phyloP scores from a whole-genome alignment of 2,329 filamentous ascomycete species.

The Zasmidium cellare region DNA sequence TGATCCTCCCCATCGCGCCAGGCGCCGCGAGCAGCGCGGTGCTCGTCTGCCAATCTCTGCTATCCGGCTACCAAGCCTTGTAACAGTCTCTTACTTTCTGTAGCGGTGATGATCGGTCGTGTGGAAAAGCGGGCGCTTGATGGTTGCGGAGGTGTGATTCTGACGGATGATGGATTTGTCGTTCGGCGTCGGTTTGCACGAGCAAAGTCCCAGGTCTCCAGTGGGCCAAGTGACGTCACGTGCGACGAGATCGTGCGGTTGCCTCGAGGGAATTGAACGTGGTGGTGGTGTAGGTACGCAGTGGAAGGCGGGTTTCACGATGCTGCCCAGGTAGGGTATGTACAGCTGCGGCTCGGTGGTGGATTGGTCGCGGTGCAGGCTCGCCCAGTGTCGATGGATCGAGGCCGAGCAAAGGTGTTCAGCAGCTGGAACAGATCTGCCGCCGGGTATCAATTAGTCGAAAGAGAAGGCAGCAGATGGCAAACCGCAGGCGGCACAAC shows the following conservation, averaged over 20 bases:
- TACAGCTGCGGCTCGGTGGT: neutral
- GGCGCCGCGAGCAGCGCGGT: slow-evolving; percentile 25
- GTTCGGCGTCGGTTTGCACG: neutral
- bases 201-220: neutral
- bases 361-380: neutral
- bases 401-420: neutral
- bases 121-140: neutral
- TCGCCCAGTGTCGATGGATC: neutral
- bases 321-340: neutral
- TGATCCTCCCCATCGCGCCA: slow-evolving; percentile 54
- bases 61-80: slow-evolving; percentile 8
- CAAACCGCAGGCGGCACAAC: neutral
- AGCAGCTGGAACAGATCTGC: too few species aligned
- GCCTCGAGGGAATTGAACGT: neutral
- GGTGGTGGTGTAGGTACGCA: neutral
- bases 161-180: neutral
- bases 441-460: too few species aligned
- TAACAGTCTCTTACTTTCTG: neutral
- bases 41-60: slow-evolving; percentile 10
- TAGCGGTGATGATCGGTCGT: neutral
- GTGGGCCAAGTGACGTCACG: slow-evolving; percentile 1
- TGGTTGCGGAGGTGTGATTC: slow-evolving; percentile 3
- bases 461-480: neutral
- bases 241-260: neutral
- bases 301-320: neutral